Evolutionary conservation across 176 grass and related monocot genomes (phyloP), one percentile per base, ranked within the genome.

Genomic region (Pontederia paniculata): DNA sequence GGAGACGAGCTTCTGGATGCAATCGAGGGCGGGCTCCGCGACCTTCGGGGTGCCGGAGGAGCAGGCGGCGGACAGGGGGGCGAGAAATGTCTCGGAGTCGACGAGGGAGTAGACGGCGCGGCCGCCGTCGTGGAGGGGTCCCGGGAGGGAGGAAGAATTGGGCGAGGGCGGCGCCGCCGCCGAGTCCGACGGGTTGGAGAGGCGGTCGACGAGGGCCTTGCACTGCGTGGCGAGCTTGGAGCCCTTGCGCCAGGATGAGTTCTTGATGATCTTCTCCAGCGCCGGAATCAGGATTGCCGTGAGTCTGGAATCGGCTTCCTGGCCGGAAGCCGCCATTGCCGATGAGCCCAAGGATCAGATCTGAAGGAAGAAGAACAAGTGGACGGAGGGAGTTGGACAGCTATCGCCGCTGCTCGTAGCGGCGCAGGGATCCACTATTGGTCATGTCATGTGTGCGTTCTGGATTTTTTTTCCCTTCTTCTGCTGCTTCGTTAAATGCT

Each of bases 181-280:
- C 48, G 65, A 42, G 47, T 70, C 15, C 23, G 70, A 58, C 5
- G 84, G 79, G 22, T 31, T 69, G 50, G 75, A 80, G 51, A 98
- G 75, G 68, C 76, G 81, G 45, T 98, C 94, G 78, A 98, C 82
- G 66, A 98, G 71, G 52, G 83, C 78, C 66, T 88, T 93, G 94
- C 87, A 88, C 51, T 82, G 89, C 62, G 91, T 86, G 16, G 87
- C 90, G 80, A 98, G 87, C 87, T 98, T 98, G 53, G 87, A 98
- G 62, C 83, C 94, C 67, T 98, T 98, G 49, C 87, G 83, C 94
- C 94, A 98, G 8, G 87, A 98, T 51, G 83, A 61, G 63, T 93
- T 93, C 72, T 88, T 98, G 4, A 93, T 76, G 75, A 98, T 79
- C 94, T 98, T 98, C 53, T 98, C 94, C 46, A 84, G 84, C 69